phyloP scores from a whole-genome alignment of 2,329 filamentous ascomycete genomes.

The Epicoccum nigrum region DNA sequence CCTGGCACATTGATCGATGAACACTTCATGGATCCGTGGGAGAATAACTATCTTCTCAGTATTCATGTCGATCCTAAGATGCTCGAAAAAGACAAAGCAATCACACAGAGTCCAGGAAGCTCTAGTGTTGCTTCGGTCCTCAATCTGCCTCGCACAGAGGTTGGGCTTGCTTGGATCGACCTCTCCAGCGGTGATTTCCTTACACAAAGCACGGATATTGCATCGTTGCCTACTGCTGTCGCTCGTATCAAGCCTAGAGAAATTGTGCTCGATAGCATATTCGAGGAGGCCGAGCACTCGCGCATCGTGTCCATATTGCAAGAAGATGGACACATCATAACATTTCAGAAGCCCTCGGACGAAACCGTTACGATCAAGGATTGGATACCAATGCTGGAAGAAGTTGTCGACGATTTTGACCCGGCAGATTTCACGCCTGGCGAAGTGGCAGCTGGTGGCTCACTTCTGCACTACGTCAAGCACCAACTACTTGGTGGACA shows the following conservation, averaged over 20 bases:
- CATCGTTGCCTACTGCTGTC: constrained; percentile 77
- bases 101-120: constrained; percentile 36
- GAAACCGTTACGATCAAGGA: constrained; percentile 60
- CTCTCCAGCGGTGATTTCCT: constrained; percentile 94
- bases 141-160: constrained; percentile 50
- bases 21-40: constrained; percentile 92
- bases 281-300: constrained; percentile 63
- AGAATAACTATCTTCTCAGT: constrained; percentile 90
- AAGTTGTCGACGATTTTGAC: constrained; percentile 64
- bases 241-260: constrained; percentile 85
- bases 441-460: constrained; percentile 78
- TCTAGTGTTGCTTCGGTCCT: constrained; percentile 40
- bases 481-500: constrained; percentile 76
- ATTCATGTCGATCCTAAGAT: constrained; percentile 65
- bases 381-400: constrained; percentile 81
- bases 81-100: constrained; percentile 29
- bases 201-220: constrained; percentile 75
- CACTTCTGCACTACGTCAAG: constrained; percentile 84
- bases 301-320: constrained; percentile 71
- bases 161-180: constrained; percentile 93
- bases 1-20: constrained; percentile 97
- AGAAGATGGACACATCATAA: constrained; percentile 77
- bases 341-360: constrained; percentile 64
- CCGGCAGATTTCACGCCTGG: constrained; percentile 65
- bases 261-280: constrained; percentile 70